Base-by-base conservation (phyloP, 257 asterid genomes). In the Ballota nigra region DNA sequence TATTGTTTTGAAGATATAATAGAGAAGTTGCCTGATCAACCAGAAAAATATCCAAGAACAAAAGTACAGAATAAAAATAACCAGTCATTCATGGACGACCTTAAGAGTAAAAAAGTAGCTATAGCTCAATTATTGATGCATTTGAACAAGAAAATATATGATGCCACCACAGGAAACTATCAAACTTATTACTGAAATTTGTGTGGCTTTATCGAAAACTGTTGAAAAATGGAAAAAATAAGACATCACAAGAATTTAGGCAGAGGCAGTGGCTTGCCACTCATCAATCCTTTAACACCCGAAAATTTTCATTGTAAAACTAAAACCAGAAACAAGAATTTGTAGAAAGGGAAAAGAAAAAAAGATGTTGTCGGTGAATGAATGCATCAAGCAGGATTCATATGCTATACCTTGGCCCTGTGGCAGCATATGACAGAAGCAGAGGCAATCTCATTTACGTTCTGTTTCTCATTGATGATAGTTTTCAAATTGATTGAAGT, bases 351-450 rank as follows among this genome's bases (percentile, higher is more conserved):
- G 34, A 33, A 52, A 29, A 34, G 45, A 38, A 13, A 28, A 5
- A 47, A 16, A 41, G 34, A 57, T 29, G 26, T 10, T 18, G 69
- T 31, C 51, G 40, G 56, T 55, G 52, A 74, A 71, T 66, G 15
- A 19, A 53, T 18, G 79, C 60, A 47, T 29, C 34, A 76, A 61
- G 7, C 45, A 66, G 41, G 68, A 83, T 70, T 24, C 72, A n/a
- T 53, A 51, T 41, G 72, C 23, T 68, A 67, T 89, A 92, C 99
- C 99, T 92, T 95, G 63, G 86, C 97, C 82, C 72, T 82, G 52
- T 92, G 92, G 86, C 99, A 95, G 85, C 96, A 84, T 71, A 95
- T 81, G 74, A 92, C 87, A 80, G 97, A 92, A 76, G 98, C 99
- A 68, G 98, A 86, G 71, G 88, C 90, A 77, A 95, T 85, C 83